Evolutionary conservation across 1,284 basidiomycete genomes (phyloP), one percentile per base, ranked within the genome.

Genomic region (Ganoderma sp.): DNA sequence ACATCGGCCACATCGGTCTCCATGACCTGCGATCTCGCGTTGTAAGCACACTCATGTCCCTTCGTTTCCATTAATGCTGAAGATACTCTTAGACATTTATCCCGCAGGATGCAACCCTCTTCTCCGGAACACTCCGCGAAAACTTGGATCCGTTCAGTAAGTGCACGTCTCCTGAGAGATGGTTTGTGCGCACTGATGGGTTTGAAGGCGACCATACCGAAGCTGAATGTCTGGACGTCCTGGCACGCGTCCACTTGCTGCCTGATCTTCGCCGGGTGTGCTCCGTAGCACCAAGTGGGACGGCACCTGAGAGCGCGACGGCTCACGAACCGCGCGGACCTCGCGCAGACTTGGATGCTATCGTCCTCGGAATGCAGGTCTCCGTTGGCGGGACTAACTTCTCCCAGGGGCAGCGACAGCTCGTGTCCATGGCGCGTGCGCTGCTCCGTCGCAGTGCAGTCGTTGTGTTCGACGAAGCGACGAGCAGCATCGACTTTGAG

Each of bases 1-100:
- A 98, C 78, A 94, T 98, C 67, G 90, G 92, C 0, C 89, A 82
- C 4, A 96, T 99, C 70, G 96, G 96, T 1, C 82, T 97, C 32
- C 87, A 94, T 76, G 95, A 97, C 78, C 78, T 98, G 65, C 87
- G 95, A 41, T 90, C 90, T 22, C 84, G 90, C 63, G 77, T 95
- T 75, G 90, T 90, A 75, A 76, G 87, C 52, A 39, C 39, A 37
- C 32, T 12, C 17, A 10, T 25, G 4, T 12, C 34, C 50, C 22
- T 52, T 12, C 48, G 4, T n/a, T 41, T 57, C 25, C 48, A 17
- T 57, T n/a, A 39, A 14, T 61, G 58, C 3, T 17, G 14, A 25
- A 10, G 3, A 14, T 10, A 39, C 41, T 12, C 6, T 28, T 63
- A 91, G 89, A 93, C 92, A 1, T 93, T 95, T 74, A 95, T 95